Evolutionary conservation across 2,329 filamentous ascomycete species (phyloP), one percentile per base, ranked within the genome.

Genomic region (Hirsutella thompsonii): DNA sequence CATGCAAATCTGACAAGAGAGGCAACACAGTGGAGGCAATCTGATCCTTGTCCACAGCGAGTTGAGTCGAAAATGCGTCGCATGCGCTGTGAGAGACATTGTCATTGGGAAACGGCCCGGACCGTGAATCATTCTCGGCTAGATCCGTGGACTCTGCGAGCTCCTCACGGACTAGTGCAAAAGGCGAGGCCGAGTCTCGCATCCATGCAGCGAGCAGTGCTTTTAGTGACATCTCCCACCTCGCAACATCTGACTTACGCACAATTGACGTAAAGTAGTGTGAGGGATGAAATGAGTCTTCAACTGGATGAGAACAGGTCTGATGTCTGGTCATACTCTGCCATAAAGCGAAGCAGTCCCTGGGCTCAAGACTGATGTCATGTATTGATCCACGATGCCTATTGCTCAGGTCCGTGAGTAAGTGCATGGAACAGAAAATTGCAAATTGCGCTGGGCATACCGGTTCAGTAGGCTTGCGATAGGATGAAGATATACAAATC

Each of bases 311-410:
- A 0, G 62, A 49, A 2, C 57, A 47, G 0, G 63, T 78, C 50
- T 79, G 67, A 38, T 72, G 61, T 47, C 74, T 73, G 0, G 58
- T 55, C 78, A 89, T 81, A 6, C 67, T 66, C 42, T 72, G 63
- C 74, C 79, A 88, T 0, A 88, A 60, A 1, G 62, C 67, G 6
- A 80, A 64, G 49, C 81, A 87, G 54, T 89, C 83, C 26, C 80
- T 69, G 8, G 83, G 73, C 53, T 89, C 83, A 1, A 90, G 63
- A 20, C 63, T 71, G 9, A 87, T 62, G 56, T 88, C 83, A 23
- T 77, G 69, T 0, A 84, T 74, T 16, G 81, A 72, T 1, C 72
- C 75, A n/a, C 74, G 67, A 30, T 70, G 72, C 29, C 63, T 64
- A 33, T 8, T 9, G n/a, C n/a, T 5, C 14, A 10, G 16, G 14